These are phyloP conservation scores for Camelina sativa DNA, from an alignment of 345 rosid species.

Conservation along the genomic window DNA sequence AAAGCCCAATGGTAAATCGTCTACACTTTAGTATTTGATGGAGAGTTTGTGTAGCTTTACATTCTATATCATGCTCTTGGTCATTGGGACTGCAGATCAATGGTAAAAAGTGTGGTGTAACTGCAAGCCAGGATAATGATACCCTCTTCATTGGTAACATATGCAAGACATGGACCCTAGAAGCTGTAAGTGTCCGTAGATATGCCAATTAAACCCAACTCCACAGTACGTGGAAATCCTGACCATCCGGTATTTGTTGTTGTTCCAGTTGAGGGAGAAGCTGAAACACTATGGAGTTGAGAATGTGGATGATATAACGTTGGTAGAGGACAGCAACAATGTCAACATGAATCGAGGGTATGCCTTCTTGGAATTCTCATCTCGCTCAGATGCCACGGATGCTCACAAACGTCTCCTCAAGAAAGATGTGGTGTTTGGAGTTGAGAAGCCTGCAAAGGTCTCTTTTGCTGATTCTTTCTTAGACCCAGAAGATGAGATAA, in stretches of 20 bases:
- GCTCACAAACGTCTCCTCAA: slow-evolving; percentile 90
- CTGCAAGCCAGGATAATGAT: slow-evolving; percentile 94
- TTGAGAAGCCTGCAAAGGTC: slow-evolving; percentile 96
- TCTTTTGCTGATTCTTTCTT: slow-evolving; percentile 97
- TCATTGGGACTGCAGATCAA: slow-evolving; percentile 78
- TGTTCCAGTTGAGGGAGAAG: slow-evolving; percentile 89
- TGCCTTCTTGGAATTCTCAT: slow-evolving; percentile 93
- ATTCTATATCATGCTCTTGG: slow-evolving; percentile 43
- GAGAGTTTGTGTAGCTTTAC: slow-evolving; percentile 43
- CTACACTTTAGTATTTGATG: slow-evolving; percentile 44
- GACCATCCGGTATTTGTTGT: slow-evolving; percentile 47
- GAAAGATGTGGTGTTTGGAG: slow-evolving; percentile 92
- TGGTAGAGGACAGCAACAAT: slow-evolving; percentile 91
- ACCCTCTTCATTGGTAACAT: slow-evolving; percentile 96
- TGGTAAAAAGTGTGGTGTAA: slow-evolving; percentile 96
- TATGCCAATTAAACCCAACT: slow-evolving; percentile 41
- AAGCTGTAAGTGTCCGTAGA: slow-evolving; percentile 75
- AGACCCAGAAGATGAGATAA: slow-evolving; percentile 92
- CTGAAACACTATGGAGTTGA: slow-evolving; percentile 94
- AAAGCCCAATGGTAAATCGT: slow-evolving; percentile 82
- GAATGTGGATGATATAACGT: slow-evolving; percentile 81
- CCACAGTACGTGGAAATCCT: slow-evolving; percentile 38
- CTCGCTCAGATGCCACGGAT: slow-evolving; percentile 94
- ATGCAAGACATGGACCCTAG: slow-evolving; percentile 92
- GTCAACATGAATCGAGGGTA: slow-evolving; percentile 94